Base-by-base conservation (phyloP, 768 basidiomycete species). In the Boletus huronensis region DNA sequence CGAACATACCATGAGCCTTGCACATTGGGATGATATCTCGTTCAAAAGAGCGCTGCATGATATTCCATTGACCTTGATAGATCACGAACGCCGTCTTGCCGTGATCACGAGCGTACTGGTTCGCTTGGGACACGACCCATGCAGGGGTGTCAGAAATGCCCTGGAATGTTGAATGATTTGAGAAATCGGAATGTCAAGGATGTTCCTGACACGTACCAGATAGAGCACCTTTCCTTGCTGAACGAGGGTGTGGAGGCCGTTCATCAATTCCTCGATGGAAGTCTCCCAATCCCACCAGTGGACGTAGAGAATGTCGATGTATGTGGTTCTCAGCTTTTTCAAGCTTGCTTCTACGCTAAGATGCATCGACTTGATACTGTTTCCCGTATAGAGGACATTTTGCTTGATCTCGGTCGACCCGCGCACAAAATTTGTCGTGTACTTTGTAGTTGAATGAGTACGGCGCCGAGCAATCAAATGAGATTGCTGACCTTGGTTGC, bases 241-340 rank as follows among this genome's bases (percentile, higher is more conserved):
- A 51, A 79, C 75, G 29, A 79, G 62, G 10, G 68, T 66, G 60
- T 79, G 74, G 5, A 81, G 63, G 13, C 64, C 62, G 39, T 73
- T 73, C 79, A 79, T 77, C n/a, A 79, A 58, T 58, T 81, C 79
- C 46, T 74, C 69, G 29, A 79, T 72, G 9, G 70, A 72, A 4
- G 75, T 76, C 11, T 71, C 63, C 52, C 70, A 77, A 53, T 79
- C 77, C 80, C 76, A 75, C 71, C 73, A 79, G 59, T 82, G 82
- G 1, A 82, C 58, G 57, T 82, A 82, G 21, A 83, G 64, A 49
- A 84, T 74, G 57, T 83, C 82, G 61, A 83, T 75, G 55, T 79
- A 87, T n/a, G 75, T 70, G 0, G 63, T 57, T n/a, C 64, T 48
- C n/a, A 66, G 57, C 38, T 60, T 64, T 47, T 62, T 59, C 51